Percentiles rank a stretch among this genome's conserved stretches.
phyloP scores from a whole-genome alignment of 768 basidiomycete genomes.

The Leccinum aurantiacum region DNA sequence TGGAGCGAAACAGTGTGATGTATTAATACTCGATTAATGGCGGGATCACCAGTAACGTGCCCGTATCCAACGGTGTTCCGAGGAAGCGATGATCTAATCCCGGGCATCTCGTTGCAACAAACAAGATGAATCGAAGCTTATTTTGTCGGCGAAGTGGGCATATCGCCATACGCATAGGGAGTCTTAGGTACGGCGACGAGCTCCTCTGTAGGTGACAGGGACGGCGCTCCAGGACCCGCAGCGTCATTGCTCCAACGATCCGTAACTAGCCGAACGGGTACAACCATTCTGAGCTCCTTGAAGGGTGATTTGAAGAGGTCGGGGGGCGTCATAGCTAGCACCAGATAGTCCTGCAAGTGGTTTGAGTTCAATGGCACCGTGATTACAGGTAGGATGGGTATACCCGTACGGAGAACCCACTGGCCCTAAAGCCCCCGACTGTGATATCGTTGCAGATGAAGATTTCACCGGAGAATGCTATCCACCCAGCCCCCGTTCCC shows the following conservation, averaged over 20 bases:
- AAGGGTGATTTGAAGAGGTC: slow-evolving; percentile 57
- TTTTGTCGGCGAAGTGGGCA: neutral
- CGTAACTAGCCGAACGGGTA: slow-evolving; percentile 67
- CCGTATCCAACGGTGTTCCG: neutral
- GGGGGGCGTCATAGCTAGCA: slow-evolving; percentile 58
- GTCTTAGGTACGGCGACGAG: slow-evolving; percentile 13
- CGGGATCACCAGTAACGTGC: neutral
- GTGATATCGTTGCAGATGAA: slow-evolving; percentile 46
- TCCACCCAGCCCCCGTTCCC: slow-evolving; percentile 66
- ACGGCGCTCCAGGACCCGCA: slow-evolving; percentile 17
- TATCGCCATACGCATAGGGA: neutral
- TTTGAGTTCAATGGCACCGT: neutral
- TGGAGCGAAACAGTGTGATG: neutral
- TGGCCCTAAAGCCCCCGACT: slow-evolving; percentile 63
- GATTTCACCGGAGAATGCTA: slow-evolving; percentile 63
- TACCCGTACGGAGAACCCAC: slow-evolving; percentile 65
- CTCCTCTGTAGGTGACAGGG: slow-evolving; percentile 29
- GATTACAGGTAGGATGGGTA: slow-evolving; percentile 11
- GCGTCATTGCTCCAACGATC: slow-evolving; percentile 52
- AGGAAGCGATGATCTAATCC: neutral
- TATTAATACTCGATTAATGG: neutral
- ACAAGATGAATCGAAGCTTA: neutral
- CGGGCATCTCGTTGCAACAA: neutral
- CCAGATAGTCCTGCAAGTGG: slow-evolving; percentile 57
- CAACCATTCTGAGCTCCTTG: slow-evolving; percentile 54